phyloP scores from a whole-genome alignment of 2,329 filamentous ascomycete species.

The Aureobasidium sp. region DNA sequence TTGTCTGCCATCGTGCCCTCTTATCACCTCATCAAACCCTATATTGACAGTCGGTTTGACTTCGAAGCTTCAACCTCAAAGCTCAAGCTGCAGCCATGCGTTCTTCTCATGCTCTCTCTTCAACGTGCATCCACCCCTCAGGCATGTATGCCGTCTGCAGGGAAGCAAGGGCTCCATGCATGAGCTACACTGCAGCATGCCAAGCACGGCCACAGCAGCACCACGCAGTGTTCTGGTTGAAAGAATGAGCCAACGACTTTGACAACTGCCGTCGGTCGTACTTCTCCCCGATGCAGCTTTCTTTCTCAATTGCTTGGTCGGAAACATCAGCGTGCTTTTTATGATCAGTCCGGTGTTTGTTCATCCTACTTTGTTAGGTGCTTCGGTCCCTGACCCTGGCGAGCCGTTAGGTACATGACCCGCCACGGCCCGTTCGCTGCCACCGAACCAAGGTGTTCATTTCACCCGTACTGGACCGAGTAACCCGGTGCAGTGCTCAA shows the following conservation, averaged over 20 bases:
- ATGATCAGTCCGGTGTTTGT: background rate
- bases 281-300: too few relatives aligned
- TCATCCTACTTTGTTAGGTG: too few relatives aligned
- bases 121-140: background rate
- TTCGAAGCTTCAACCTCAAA: background rate
- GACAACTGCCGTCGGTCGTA: background rate
- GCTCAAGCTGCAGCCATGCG: background rate
- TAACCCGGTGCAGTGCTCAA: background rate
- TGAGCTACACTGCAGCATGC: constrained; percentile 5
- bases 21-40: background rate
- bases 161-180: constrained; percentile 3
- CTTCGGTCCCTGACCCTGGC: background rate
- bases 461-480: background rate
- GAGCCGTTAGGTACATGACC: background rate
- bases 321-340: background rate
- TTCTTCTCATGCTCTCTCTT: background rate
- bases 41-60: background rate
- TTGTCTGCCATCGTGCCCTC: background rate
- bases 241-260: background rate
- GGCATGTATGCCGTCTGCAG: constrained; percentile 4
- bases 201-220: background rate
- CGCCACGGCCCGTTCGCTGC: background rate
- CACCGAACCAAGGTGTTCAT: background rate
- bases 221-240: background rate
- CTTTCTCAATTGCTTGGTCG: background rate